Conservation (phyloP, 106 monocot genomes). For the Posidonia australis region DNA sequence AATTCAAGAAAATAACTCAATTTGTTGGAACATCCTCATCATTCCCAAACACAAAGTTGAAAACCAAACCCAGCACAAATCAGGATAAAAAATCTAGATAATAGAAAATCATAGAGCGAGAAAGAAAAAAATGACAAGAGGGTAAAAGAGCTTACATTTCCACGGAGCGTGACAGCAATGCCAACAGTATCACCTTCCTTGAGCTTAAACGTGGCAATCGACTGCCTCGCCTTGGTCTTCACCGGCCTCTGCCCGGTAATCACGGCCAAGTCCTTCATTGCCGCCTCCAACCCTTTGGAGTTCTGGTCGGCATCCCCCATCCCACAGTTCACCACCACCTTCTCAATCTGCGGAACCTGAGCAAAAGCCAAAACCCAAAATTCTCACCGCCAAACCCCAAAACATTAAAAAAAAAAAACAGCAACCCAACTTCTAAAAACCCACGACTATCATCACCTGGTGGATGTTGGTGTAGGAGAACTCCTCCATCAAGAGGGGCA, state of each 20-base stretch:
- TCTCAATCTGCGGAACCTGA: constrained; percentile 86
- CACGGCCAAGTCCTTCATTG: constrained; percentile 61
- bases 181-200: constrained; percentile 76
- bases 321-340: constrained; percentile 89
- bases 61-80: too few species aligned
- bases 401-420: not conserved
- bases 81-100: too few species aligned
- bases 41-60: too few species aligned
- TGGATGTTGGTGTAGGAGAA: constrained; percentile 81
- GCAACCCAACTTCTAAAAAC: not conserved
- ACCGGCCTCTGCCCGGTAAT: constrained; percentile 86
- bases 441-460: constrained; percentile 28
- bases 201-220: constrained; percentile 82
- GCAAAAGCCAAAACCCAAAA: not conserved
- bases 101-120: too few species aligned
- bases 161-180: constrained; percentile 73
- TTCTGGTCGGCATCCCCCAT: constrained; percentile 91
- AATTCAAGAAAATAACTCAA: too few species aligned
- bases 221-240: constrained; percentile 67
- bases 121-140: too few species aligned
- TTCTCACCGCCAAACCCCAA: not conserved
- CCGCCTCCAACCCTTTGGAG: constrained; percentile 75
- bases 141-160: constrained; percentile 65
- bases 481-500: constrained; percentile 63
- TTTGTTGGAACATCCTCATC: too few species aligned